These are phyloP conservation scores for Aspergillus ochraceus DNA, from an alignment of 2,329 filamentous ascomycete species.

Conservation along the genomic window DNA sequence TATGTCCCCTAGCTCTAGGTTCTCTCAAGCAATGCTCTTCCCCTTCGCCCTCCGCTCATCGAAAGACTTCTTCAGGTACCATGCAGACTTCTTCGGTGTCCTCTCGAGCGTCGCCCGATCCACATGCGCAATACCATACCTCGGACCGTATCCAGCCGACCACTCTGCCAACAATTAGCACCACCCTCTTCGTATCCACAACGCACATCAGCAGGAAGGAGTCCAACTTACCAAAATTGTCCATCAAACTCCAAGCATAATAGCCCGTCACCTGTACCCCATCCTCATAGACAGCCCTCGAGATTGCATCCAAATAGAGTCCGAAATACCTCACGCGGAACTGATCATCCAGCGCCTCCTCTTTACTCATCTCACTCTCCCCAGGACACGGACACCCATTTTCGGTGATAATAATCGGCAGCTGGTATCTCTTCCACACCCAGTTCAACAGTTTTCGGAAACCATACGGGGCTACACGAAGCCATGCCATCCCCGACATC, in stretches of 20 bases:
- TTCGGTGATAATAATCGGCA: conserved; percentile 11
- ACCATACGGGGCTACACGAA: conserved; percentile 3
- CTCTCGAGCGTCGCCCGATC: conserved; percentile 9
- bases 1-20: too few relatives aligned
- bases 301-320: conserved; percentile 7
- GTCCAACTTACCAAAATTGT: conserved; percentile 13
- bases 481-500: conserved; percentile 11
- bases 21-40: too few relatives aligned
- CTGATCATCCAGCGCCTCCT: conserved; percentile 3
- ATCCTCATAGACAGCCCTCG: conserved; percentile 8
- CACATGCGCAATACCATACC: conserved; percentile 13
- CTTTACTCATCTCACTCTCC: not conserved
- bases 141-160: conserved; percentile 14
- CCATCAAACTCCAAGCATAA: conserved; percentile 17
- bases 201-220: not conserved
- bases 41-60: not conserved
- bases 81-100: conserved; percentile 8
- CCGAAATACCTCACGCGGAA: conserved; percentile 7
- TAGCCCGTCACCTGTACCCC: conserved; percentile 9
- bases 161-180: conserved; percentile 8
- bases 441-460: conserved; percentile 10
- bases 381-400: conserved; percentile 10
- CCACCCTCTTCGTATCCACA: not conserved
- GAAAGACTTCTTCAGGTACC: conserved; percentile 7
- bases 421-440: conserved; percentile 3